Percentiles rank a stretch among this genome's conserved stretches.
These are phyloP conservation scores for Wickerhamomyces rabaulensis DNA, from an alignment of 805 yeast genomes.

Conservation along the genomic window DNA sequence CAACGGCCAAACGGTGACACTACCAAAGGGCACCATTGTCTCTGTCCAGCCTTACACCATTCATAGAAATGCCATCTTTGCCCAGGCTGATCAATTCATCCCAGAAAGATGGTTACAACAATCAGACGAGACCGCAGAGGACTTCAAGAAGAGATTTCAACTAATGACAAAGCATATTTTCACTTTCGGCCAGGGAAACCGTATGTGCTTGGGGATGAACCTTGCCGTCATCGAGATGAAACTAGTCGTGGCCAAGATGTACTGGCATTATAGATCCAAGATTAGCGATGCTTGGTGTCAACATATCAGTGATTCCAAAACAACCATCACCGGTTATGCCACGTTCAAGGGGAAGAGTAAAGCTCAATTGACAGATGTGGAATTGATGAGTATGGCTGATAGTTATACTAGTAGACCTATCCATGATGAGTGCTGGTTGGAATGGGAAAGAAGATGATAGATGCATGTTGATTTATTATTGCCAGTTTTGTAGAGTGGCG, in stretches of 20 bases:
- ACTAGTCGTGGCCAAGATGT: conserved; percentile 45
- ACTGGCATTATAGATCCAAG: conserved; percentile 40
- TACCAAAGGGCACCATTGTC: conserved; percentile 52
- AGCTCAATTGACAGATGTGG: conserved; percentile 31
- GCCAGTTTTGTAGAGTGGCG: too few species aligned
- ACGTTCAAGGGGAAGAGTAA: conserved; percentile 7
- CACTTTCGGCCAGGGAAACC: conserved; percentile 68
- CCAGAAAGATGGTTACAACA: conserved; percentile 60
- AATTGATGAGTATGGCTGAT: conserved; percentile 53
- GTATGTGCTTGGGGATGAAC: conserved; percentile 74
- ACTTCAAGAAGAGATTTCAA: conserved; percentile 32
- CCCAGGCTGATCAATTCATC: conserved; percentile 41
- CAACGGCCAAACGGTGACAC: conserved; percentile 16
- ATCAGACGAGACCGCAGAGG: conserved; percentile 29
- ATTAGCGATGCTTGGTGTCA: conserved; percentile 42
- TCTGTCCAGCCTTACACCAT: conserved; percentile 64
- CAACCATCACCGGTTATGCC: conserved; percentile 22
- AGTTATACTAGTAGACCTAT: conserved; percentile 48
- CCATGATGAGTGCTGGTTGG: conserved; percentile 47
- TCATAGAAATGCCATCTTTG: conserved; percentile 44
- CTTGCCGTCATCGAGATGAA: conserved; percentile 65
- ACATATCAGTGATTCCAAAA: conserved; percentile 18
- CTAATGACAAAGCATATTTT: conserved; percentile 49
- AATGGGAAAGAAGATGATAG: conserved; percentile 6
- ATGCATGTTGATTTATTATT: background rate